Base-by-base conservation (phyloP, 495 filamentous ascomycete genomes). In the Geoglossum glabrum region DNA sequence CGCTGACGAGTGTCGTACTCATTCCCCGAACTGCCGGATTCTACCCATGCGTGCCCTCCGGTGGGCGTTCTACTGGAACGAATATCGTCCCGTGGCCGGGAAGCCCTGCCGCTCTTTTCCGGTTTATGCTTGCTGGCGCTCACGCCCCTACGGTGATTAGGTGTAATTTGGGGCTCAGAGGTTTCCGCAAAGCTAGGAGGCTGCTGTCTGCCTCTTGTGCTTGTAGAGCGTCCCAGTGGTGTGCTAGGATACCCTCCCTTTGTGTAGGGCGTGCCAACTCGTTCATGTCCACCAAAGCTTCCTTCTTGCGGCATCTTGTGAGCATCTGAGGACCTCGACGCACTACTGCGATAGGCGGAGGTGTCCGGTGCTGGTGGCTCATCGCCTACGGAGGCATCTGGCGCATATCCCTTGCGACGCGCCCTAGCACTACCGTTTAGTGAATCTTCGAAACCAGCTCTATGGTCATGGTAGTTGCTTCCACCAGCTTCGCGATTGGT, bases 221-320 rank as follows among this genome's bases (percentile, higher is more conserved):
- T 58, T 27, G 56, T 34, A 34, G 56, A 58, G 40, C 56, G 25
- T 11, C 30, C 25, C 15, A 80, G 61, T 19, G 66, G 67, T 27
- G 72, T 67, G 60, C 68, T 68, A 58, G 80, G 71, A 60, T 74
- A 73, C 0, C 79, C 77, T 30, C 77, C 68, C 2, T 74, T 77
- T 36, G 79, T 75, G 64, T 94, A 92, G 0, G 82, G 79, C 8
- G 81, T 84, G 57, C 85, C 80, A 26, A 76, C 68, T 10, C 85
- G 76, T 21, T 57, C 57, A 15, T 30, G 10, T 23, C 21, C 57
- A 11, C 31, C 27, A 27, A 23, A 45, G 17, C 4, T 4, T 1
- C 23, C 28, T 56, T n/a, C 55, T 13, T 66, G 59, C 17, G 60
- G 59, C 5, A 17, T 15, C 2, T 56, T 31, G 6, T 28, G 54